These are phyloP conservation scores for Sonneratia caseolaris DNA, from an alignment of 345 rosid species.

Conservation along the genomic window DNA sequence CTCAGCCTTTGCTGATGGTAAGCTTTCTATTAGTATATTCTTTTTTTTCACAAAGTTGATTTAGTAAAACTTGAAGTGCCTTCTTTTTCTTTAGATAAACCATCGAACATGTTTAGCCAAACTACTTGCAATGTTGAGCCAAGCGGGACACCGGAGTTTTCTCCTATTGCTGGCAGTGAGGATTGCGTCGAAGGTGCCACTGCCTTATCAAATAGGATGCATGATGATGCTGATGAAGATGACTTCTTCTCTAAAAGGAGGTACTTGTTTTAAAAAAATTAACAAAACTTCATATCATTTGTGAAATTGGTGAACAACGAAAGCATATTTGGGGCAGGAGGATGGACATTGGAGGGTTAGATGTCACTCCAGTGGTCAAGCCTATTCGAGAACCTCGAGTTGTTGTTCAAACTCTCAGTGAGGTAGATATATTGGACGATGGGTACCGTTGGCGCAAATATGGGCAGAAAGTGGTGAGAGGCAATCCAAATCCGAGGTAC, in stretches of 20 bases:
- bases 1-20: conserved; percentile 47
- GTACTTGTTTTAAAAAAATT: conserved; percentile 22
- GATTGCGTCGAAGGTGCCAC: conserved; percentile 40
- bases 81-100: conserved; percentile 41
- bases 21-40: conserved; percentile 11
- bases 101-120: conserved; percentile 41
- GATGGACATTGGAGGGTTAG: conserved; percentile 58
- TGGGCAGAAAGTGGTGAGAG: conserved; percentile 98
- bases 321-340: conserved; percentile 43
- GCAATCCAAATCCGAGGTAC: conserved; percentile 97
- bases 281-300: conserved; percentile 7
- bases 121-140: conserved; percentile 33
- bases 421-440: conserved; percentile 94
- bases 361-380: conserved; percentile 80
- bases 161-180: conserved; percentile 44
- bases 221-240: conserved; percentile 63
- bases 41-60: background rate
- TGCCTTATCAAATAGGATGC: conserved; percentile 9
- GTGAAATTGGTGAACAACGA: conserved; percentile 11
- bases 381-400: conserved; percentile 98
- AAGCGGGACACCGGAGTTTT: conserved; percentile 42
- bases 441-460: conserved; percentile 99
- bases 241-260: conserved; percentile 64
- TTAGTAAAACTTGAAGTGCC: conserved; percentile 10
- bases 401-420: conserved; percentile 94